phyloP scores from a whole-genome alignment of 129 eudicot genomes.

The Deinandra increscens region DNA sequence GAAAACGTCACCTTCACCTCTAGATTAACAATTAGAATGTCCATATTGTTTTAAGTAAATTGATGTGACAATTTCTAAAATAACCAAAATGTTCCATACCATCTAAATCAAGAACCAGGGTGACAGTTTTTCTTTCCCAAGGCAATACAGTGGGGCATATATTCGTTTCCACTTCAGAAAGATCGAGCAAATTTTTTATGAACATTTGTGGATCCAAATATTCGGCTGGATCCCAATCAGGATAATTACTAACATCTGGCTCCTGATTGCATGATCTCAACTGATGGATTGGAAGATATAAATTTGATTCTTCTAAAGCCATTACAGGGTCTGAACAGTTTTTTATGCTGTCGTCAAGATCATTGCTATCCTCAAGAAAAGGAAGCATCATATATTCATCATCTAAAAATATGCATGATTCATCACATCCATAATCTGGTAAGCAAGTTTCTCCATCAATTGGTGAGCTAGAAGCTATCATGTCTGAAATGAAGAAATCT shows the following conservation, averaged over 20 bases:
- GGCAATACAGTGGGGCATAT: slow-evolving; percentile 32
- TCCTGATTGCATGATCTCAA: slow-evolving; percentile 59
- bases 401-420: slow-evolving; percentile 50
- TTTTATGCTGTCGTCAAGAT: slow-evolving; percentile 38
- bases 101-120: slow-evolving; percentile 92
- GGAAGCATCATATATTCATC: slow-evolving; percentile 67
- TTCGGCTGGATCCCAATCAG: slow-evolving; percentile 64
- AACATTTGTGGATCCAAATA: slow-evolving; percentile 80
- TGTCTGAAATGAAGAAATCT: slow-evolving; percentile 82
- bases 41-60: not conserved
- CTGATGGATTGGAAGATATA: slow-evolving; percentile 71
- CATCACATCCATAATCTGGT: slow-evolving; percentile 64
- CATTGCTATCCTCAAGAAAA: slow-evolving; percentile 58
- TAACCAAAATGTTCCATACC: slow-evolving; percentile 46
- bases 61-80: not conserved
- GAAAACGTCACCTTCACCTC: not conserved
- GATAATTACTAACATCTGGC: slow-evolving; percentile 41
- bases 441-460: slow-evolving; percentile 37
- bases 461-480: slow-evolving; percentile 61
- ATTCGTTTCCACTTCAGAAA: slow-evolving; percentile 47
- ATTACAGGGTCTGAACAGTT: slow-evolving; percentile 37
- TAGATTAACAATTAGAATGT: not conserved
- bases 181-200: slow-evolving; percentile 62
- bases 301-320: slow-evolving; percentile 55
- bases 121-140: slow-evolving; percentile 53